Evolutionary conservation across 768 basidiomycete genomes (phyloP).

Genomic region (Pleurotus tuoliensis): DNA sequence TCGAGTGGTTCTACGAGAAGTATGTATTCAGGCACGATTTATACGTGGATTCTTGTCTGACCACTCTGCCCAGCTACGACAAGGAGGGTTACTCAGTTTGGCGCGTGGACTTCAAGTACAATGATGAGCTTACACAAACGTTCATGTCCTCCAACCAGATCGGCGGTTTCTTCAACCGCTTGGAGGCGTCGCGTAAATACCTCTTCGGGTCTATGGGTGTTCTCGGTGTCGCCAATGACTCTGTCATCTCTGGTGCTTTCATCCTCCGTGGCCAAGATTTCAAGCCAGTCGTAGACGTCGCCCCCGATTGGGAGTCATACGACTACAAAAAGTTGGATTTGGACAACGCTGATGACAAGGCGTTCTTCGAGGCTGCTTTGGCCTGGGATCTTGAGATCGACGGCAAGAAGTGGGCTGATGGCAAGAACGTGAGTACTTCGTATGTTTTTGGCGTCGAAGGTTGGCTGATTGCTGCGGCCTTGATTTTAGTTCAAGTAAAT

Average conservation of each 20-base stretch:
- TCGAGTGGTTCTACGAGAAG: constrained; percentile 99
- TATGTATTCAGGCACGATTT: constrained; percentile 33
- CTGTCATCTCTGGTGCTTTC: constrained; percentile 75
- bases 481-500: not conserved
- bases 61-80: constrained; percentile 61
- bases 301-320: constrained; percentile 94
- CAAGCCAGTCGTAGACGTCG: constrained; percentile 67
- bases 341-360: constrained; percentile 69
- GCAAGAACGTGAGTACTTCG: constrained; percentile 69
- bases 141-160: constrained; percentile 97
- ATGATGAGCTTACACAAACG: constrained; percentile 82
- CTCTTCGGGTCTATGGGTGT: constrained; percentile 93
- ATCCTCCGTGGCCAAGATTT: constrained; percentile 80
- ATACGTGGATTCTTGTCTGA: not conserved
- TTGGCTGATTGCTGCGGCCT: not conserved
- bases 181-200: constrained; percentile 96
- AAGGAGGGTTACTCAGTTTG: constrained; percentile 85
- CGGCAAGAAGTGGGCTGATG: constrained; percentile 89
- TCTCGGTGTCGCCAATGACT: constrained; percentile 75
- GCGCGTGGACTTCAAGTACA: constrained; percentile 97
- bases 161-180: constrained; percentile 94
- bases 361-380: constrained; percentile 88
- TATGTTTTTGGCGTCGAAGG: not conserved
- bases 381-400: constrained; percentile 91
- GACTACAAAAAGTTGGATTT: constrained; percentile 74